These are phyloP conservation scores for Bruguiera parviflora DNA, from an alignment of 345 rosid species.

Conservation along the genomic window DNA sequence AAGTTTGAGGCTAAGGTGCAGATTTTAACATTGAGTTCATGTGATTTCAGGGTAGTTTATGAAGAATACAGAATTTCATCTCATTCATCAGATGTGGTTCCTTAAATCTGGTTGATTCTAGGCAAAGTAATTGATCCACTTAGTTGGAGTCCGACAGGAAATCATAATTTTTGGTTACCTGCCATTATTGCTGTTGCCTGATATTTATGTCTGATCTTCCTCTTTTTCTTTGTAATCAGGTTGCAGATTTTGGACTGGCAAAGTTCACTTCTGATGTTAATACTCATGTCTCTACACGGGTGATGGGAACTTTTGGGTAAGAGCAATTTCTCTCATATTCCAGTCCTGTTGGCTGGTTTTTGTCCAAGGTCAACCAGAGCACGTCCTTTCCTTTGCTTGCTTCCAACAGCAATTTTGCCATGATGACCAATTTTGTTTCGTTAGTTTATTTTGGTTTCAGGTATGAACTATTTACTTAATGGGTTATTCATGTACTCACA, in stretches of 20 bases:
- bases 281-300: conserved; percentile 91
- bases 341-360: background rate
- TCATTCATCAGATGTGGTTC: background rate
- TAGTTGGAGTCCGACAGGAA: background rate
- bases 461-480: too few species aligned
- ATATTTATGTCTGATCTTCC: background rate
- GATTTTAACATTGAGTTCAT: background rate
- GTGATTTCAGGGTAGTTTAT: background rate
- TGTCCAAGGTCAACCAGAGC: conserved; percentile 4
- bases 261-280: conserved; percentile 69
- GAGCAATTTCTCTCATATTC: conserved; percentile 5
- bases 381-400: background rate
- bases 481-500: background rate
- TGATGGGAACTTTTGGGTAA: conserved; percentile 99
- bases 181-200: background rate
- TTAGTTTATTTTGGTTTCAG: too few species aligned
- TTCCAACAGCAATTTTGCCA: background rate
- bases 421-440: background rate
- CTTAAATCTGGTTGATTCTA: background rate
- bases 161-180: background rate
- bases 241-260: conserved; percentile 96
- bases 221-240: conserved; percentile 40
- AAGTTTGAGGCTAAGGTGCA: conserved; percentile 85
- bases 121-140: background rate
- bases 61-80: background rate